These are phyloP conservation scores for Phytophthora palmivora DNA, from an alignment of 352 stramenopile genomes.

Conservation along the genomic window DNA sequence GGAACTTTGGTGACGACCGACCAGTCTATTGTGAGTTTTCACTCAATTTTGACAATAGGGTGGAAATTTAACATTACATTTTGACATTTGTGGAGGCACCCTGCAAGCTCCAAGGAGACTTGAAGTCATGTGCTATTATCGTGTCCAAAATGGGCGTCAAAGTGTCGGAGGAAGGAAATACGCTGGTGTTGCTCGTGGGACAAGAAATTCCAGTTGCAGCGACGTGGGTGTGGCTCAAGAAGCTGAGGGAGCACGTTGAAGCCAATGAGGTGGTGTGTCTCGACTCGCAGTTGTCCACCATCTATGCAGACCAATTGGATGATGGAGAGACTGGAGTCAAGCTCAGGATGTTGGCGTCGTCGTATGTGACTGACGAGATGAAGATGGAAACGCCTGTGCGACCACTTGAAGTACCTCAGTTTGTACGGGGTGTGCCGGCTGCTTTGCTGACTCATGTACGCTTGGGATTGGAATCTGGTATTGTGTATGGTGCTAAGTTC, in stretches of 20 bases:
- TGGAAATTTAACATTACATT: constrained; percentile 1
- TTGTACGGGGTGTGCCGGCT: constrained; percentile 56
- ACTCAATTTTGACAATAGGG: not conserved
- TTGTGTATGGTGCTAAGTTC: not conserved
- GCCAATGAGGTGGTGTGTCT: constrained; percentile 62
- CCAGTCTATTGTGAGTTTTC: constrained; percentile 48
- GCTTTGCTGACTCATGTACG: constrained; percentile 68
- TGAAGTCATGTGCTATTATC: constrained; percentile 25
- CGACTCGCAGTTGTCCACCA: constrained; percentile 61
- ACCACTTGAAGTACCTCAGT: constrained; percentile 63
- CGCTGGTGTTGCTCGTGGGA: constrained; percentile 48
- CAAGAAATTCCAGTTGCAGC: constrained; percentile 49
- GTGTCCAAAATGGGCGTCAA: constrained; percentile 48
- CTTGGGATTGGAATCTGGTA: not conserved
- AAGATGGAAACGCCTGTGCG: constrained; percentile 45
- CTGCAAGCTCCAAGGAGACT: constrained; percentile 21
- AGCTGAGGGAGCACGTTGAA: constrained; percentile 47
- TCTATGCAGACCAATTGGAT: constrained; percentile 53
- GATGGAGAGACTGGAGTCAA: constrained; percentile 39
- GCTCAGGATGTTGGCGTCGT: constrained; percentile 57
- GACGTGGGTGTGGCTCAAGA: constrained; percentile 61
- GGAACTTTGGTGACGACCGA: constrained; percentile 63
- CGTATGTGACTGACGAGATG: constrained; percentile 32
- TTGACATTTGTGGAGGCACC: constrained; percentile 26
- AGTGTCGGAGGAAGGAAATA: constrained; percentile 41